phyloP scores from a whole-genome alignment of 768 basidiomycete genomes.

The Pleurotus citrinopileatus region DNA sequence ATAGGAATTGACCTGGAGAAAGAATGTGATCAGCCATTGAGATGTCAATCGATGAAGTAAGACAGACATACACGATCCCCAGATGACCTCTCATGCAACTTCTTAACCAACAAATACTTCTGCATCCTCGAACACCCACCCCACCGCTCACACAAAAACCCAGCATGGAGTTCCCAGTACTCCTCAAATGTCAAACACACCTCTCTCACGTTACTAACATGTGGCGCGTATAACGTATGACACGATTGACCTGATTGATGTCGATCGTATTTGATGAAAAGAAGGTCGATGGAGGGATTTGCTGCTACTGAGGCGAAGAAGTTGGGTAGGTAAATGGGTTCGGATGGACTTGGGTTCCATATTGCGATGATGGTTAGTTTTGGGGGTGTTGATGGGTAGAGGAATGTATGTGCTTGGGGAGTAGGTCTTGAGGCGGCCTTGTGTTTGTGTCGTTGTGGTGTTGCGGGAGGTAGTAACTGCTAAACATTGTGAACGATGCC shows the following conservation, averaged over 20 bases:
- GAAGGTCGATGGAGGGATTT: constrained; percentile 11
- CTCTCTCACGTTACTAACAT: background rate
- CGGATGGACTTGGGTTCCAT: constrained; percentile 2
- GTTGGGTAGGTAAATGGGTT: constrained; percentile 8
- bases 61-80: background rate
- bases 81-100: background rate
- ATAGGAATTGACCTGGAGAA: constrained; percentile 8
- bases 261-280: constrained; percentile 10
- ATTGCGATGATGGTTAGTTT: constrained; percentile 4
- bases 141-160: background rate
- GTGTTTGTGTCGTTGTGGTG: background rate
- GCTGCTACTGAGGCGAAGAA: constrained; percentile 12
- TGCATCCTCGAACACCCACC: background rate
- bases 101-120: background rate
- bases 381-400: background rate
- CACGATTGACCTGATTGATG: background rate
- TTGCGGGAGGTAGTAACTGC: background rate
- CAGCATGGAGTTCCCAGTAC: background rate
- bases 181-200: background rate
- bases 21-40: too few relatives aligned
- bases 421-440: background rate
- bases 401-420: background rate
- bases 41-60: too few relatives aligned
- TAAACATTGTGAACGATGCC: too few relatives aligned
- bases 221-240: background rate